These are phyloP conservation scores for Psilocybe mexicana DNA, from an alignment of 1,284 basidiomycete species.

Conservation along the genomic window DNA sequence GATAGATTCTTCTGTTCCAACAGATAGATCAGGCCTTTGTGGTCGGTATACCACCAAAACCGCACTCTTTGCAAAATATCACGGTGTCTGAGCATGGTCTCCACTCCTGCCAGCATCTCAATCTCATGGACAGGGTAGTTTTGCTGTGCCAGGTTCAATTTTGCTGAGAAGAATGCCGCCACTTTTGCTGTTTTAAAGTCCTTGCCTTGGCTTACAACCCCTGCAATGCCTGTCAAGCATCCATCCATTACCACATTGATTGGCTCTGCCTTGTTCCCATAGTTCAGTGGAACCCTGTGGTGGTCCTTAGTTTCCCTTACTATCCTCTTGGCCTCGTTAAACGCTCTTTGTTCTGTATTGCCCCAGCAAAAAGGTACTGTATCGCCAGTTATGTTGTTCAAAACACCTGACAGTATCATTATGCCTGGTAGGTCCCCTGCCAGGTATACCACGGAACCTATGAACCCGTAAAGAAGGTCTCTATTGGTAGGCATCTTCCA, in stretches of 20 bases:
- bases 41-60: slow-evolving; percentile 18
- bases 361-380: slow-evolving; percentile 10
- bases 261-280: neutral
- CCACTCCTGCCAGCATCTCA: slow-evolving; percentile 13
- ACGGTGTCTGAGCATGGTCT: slow-evolving; percentile 18
- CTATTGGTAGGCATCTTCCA: slow-evolving; percentile 13
- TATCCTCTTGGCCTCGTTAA: slow-evolving; percentile 5
- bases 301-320: neutral
- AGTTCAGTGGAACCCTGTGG: slow-evolving; percentile 1
- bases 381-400: slow-evolving; percentile 1
- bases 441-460: slow-evolving; percentile 8
- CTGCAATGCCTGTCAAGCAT: slow-evolving; percentile 1
- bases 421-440: slow-evolving; percentile 6
- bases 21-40: slow-evolving; percentile 15
- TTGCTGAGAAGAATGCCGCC: slow-evolving; percentile 15
- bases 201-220: slow-evolving; percentile 2
- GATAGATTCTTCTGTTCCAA: slow-evolving; percentile 18
- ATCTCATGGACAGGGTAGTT: slow-evolving; percentile 16
- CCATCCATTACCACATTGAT: slow-evolving; percentile 1
- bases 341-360: slow-evolving; percentile 4
- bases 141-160: slow-evolving; percentile 15
- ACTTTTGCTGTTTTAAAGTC: slow-evolving; percentile 9
- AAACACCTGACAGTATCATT: slow-evolving; percentile 6
- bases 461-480: slow-evolving; percentile 8
- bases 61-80: slow-evolving; percentile 19